Evolutionary conservation across 2,329 filamentous ascomycete genomes (phyloP), one percentile per base, ranked within the genome.

Genomic region (Neofusicoccum parvum): DNA sequence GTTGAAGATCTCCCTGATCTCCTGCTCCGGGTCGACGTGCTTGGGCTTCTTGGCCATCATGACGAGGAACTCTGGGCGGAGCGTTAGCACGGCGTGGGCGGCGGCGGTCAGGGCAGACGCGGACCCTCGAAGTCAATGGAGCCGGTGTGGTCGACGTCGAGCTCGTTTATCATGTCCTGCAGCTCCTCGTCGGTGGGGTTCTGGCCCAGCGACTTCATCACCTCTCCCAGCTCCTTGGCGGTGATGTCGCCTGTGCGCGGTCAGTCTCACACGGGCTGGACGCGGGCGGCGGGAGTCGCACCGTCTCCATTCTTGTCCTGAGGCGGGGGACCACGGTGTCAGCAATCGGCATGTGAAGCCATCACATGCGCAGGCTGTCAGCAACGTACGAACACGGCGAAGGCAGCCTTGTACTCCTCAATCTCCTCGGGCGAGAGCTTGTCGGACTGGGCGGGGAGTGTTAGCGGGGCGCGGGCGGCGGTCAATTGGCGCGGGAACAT

Each of bases 341-440:
- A 70, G 77, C 68, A 77, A 75, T 63, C 46, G n/a, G 53, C 20
- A 17, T 10, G 67, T 66, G 60, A 43, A 37, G 43, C n/a, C 63
- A 49, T 69, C 56, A 45, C 66, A 37, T 15, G 7, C 15, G 34
- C n/a, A 2, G 50, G 32, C 49, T 27, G 36, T 41, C 36, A 41
- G 41, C 46, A 63, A 89, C 95, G 90, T 90, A 99, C 95, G 83
- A 99, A 99, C 72, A 99, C 92, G 80, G 95, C 99, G 85, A 99
- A 99, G 65, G 95, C 95, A 86, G 99, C 95, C 91, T 98, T 98
- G 87, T 98, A 99, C 86, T 99, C 95, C 80, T 94, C 98, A 80
- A 99, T 94, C 88, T 99, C 95, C 86, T 99, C 95, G 87, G 98
- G 95, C 75, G 95, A 97, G 78, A 99, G 90, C 81, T 94, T 94